Conservation (phyloP, 225 moss, liverwort and hornwort genomes). For the Lunularia cruciata region DNA sequence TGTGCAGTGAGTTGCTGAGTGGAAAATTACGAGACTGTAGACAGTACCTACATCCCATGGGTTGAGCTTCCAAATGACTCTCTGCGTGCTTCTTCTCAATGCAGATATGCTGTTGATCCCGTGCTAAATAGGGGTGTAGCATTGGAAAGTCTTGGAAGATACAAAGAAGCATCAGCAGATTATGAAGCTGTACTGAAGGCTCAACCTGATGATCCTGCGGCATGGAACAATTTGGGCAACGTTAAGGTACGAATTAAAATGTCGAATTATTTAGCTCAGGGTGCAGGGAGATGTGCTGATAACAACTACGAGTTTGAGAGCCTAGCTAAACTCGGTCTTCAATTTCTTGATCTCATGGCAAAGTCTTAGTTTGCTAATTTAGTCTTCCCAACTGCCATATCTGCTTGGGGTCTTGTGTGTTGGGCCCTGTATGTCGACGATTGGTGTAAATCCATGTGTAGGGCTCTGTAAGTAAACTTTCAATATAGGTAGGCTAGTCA, state of each 20-base stretch:
- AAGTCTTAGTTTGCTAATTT: no score
- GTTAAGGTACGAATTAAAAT: slow-evolving; percentile 61
- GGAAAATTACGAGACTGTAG: no score
- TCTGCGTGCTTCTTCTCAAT: background rate
- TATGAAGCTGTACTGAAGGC: slow-evolving; percentile 90
- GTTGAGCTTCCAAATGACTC: background rate
- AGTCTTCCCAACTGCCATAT: no score
- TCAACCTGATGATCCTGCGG: slow-evolving; percentile 94
- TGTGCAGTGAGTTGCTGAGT: background rate
- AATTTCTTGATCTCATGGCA: no score
- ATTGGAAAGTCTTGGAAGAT: slow-evolving; percentile 86
- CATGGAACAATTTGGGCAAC: slow-evolving; percentile 97
- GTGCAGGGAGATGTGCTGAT: background rate
- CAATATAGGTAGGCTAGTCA: no score
- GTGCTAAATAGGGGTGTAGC: slow-evolving; percentile 91
- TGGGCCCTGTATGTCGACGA: no score
- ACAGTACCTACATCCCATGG: background rate
- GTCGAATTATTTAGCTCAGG: background rate
- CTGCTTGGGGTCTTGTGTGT: no score
- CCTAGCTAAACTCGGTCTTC: no score
- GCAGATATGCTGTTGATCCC: slow-evolving; percentile 93
- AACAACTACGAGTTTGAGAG: no score
- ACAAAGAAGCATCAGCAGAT: slow-evolving; percentile 82
- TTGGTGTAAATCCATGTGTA: no score
- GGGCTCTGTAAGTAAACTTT: no score